Evolutionary conservation across 2,329 filamentous ascomycete genomes (phyloP), one percentile per base, ranked within the genome.

Genomic region (Aspergillus vadensis): DNA sequence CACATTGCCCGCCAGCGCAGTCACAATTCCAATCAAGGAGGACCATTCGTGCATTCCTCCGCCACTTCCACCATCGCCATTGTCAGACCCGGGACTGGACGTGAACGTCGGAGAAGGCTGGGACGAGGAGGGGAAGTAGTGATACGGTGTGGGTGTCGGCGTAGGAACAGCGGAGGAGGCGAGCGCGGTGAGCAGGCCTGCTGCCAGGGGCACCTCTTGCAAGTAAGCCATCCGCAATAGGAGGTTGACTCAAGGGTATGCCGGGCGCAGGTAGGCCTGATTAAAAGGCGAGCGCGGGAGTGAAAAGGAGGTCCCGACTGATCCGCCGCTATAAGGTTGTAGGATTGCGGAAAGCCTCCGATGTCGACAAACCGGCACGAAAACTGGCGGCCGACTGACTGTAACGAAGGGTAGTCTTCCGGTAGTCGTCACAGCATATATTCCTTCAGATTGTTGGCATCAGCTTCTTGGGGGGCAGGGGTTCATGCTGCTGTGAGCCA

Each of bases 1-100:
- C 36, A 97, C 82, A 71, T 99, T 99, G 58, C 95, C 95, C 55
- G 90, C 85, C 70, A 99, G 96, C 54, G 95, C 93, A 2, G 93
- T 96, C 57, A 94, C 79, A 71, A 99, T 97, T 69, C 95, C 95
- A 72, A 99, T 98, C 57, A 98, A 82, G 25, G 92, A 96, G 50
- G 92, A 96, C 93, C 94, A 98, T 74, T 76, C 60, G 39, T 70
- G 67, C 59, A 71, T 65, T 19, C 62, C 50, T 14, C 69, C 67
- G 15, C 64, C 62, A 14, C 58, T 67, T 19, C 64, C 62, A 12
- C 59, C 60, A 10, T 63, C 60, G 23, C 68, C 69, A 63, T 69
- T 60, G 32, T 66, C 38, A 57, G 65, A 51, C 21, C 64, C 66
- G 19, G 60, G 58, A 7, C 55, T 62, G 25, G 67, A 53, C 7